Conservation (phyloP, 2,329 filamentous ascomycete species). For the Nigrograna mackinnonii region DNA sequence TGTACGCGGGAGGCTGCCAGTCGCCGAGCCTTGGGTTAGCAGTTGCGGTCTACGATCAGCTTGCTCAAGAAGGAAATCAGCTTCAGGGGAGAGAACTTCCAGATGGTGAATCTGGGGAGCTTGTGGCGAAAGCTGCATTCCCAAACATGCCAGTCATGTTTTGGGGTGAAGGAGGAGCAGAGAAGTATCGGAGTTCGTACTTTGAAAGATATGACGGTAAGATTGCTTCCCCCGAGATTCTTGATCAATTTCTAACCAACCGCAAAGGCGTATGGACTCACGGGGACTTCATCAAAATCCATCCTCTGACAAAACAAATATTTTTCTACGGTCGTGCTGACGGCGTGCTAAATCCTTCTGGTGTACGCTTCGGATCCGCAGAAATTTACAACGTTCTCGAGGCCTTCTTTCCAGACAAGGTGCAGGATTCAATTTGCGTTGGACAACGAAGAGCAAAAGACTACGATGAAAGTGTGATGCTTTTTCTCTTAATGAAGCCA, state of each 20-base stretch:
- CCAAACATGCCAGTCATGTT: constrained; percentile 70
- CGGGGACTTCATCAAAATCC: constrained; percentile 75
- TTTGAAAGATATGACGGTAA: constrained; percentile 50
- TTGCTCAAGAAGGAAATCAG: constrained; percentile 48
- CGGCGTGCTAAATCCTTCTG: constrained; percentile 78
- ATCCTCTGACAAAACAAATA: constrained; percentile 68
- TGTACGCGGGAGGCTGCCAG: constrained; percentile 64
- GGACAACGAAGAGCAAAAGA: constrained; percentile 71
- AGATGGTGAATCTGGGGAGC: constrained; percentile 73
- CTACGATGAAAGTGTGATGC: constrained; percentile 60
- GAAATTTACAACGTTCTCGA: constrained; percentile 81
- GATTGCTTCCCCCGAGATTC: too few relatives aligned
- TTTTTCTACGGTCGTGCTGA: constrained; percentile 73
- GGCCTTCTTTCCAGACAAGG: constrained; percentile 64
- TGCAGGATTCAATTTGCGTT: constrained; percentile 78
- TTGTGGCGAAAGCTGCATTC: constrained; percentile 72
- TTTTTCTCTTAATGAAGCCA: constrained; percentile 64
- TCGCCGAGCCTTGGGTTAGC: constrained; percentile 57
- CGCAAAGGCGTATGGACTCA: constrained; percentile 77
- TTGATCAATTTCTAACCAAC: too few relatives aligned
- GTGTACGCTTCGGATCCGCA: constrained; percentile 77
- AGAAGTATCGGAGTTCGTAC: constrained; percentile 51
- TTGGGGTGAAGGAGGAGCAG: constrained; percentile 47
- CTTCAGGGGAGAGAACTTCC: constrained; percentile 56
- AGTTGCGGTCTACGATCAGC: constrained; percentile 64